These are phyloP conservation scores for Pythium coloratum DNA, from an alignment of 352 stramenopile species.

Conservation along the genomic window DNA sequence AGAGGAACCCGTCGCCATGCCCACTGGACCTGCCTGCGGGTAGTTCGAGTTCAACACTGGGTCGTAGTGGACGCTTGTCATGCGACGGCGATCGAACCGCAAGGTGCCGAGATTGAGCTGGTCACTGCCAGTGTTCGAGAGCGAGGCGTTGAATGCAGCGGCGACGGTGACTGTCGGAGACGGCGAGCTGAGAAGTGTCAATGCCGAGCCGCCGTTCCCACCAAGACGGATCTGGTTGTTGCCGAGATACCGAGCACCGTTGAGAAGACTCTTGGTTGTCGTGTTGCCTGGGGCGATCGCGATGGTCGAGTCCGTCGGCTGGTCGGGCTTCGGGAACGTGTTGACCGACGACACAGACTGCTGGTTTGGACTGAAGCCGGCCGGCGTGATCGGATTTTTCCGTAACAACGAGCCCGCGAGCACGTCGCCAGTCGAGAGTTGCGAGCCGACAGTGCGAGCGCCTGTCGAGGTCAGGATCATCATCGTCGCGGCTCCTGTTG, in stretches of 20 bases:
- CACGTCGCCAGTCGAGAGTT: slow-evolving; percentile 38
- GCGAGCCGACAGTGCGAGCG: slow-evolving; percentile 17
- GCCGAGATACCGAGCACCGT: slow-evolving; percentile 9
- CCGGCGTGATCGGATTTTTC: slow-evolving; percentile 32
- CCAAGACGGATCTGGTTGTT: neutral
- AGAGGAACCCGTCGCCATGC: slow-evolving; percentile 21
- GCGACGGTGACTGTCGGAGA: slow-evolving; percentile 50
- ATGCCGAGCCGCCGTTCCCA: slow-evolving; percentile 4
- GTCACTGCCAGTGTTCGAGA: slow-evolving; percentile 30
- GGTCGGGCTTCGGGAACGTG: slow-evolving; percentile 42
- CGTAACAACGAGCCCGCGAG: slow-evolving; percentile 47
- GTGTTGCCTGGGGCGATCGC: slow-evolving; percentile 47
- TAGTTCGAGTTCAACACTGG: slow-evolving; percentile 31
- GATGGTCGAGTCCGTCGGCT: slow-evolving; percentile 43
- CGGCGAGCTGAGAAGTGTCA: slow-evolving; percentile 15
- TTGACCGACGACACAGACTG: slow-evolving; percentile 24
- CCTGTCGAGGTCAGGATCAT: slow-evolving; percentile 18
- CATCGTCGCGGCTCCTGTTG: slow-evolving; percentile 9
- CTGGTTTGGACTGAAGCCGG: slow-evolving; percentile 26
- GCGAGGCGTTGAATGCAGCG: slow-evolving; percentile 36
- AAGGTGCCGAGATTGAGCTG: slow-evolving; percentile 39
- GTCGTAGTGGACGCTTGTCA: slow-evolving; percentile 64
- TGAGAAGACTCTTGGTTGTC: slow-evolving; percentile 43
- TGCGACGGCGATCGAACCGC: slow-evolving; percentile 43
- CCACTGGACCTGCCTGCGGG: slow-evolving; percentile 14